Evolutionary conservation across 2,329 filamentous ascomycete genomes (phyloP).

Genomic region (Arthroderma uncinatum): DNA sequence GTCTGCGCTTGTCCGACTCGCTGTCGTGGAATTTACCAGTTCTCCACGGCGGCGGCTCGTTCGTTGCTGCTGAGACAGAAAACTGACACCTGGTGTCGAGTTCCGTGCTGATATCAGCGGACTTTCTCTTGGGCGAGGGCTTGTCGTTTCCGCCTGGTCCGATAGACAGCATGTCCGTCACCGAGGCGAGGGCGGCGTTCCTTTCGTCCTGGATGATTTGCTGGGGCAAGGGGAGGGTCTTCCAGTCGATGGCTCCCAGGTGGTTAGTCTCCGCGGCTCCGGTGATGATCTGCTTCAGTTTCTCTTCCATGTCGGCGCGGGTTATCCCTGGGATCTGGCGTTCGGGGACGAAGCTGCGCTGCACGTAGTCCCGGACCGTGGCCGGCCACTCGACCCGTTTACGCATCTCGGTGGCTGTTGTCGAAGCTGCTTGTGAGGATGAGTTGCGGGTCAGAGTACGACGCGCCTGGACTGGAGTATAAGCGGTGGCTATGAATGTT

Average conservation of each 20-base stretch:
- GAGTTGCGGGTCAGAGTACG: constrained; percentile 43
- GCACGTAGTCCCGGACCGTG: constrained; percentile 78
- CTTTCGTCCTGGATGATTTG: constrained; percentile 65
- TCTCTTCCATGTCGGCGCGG: constrained; percentile 64
- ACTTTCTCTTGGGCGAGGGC: constrained; percentile 60
- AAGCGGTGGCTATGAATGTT: constrained; percentile 36
- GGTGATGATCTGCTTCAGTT: constrained; percentile 76
- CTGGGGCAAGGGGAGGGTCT: constrained; percentile 71
- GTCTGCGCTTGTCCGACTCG: constrained; percentile 41
- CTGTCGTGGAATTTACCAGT: no score
- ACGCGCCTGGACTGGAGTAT: constrained; percentile 51
- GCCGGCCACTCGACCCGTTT: constrained; percentile 57
- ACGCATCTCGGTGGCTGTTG: constrained; percentile 10
- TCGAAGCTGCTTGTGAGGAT: constrained; percentile 16
- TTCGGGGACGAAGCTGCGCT: constrained; percentile 69
- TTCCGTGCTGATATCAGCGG: constrained; percentile 49
- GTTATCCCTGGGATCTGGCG: constrained; percentile 54
- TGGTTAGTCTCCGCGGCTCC: constrained; percentile 62
- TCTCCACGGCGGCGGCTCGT: constrained; percentile 59
- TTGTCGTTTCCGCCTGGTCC: constrained; percentile 17
- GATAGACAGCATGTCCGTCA: constrained; percentile 17
- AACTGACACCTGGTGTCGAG: constrained; percentile 39
- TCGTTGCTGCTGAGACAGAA: constrained; percentile 25
- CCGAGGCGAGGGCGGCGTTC: constrained; percentile 22
- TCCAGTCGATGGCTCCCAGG: constrained; percentile 71